Base-by-base conservation (phyloP, 805 yeast species). In the Candida caryicola region DNA sequence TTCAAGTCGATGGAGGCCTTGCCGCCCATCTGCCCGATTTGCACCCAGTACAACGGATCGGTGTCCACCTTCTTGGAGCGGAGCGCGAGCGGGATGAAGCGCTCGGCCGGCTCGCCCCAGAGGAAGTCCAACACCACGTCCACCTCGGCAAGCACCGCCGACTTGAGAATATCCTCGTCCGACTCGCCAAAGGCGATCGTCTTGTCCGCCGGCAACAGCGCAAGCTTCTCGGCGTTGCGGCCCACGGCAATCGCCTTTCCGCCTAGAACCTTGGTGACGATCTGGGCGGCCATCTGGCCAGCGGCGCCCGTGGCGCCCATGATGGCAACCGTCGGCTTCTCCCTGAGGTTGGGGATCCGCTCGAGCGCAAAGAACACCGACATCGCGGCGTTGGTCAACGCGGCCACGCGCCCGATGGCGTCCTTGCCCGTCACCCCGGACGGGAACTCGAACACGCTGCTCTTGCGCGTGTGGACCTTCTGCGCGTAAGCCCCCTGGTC, bases 101-200 rank as follows among this genome's bases (percentile, higher is more conserved):
- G 15, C 8, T 37, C 31, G 10, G 45, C 36, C 4, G 39, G 33
- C 5, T 27, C 17, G 9, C 47, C 47, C 29, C 40, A 37, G 6
- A 44, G n/a, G 13, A 30, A 38, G 28, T 44, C 47, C 17, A 44
- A 34, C 17, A 44, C 45, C 8, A 44, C 36, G 29, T 41, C 45
- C 8, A 36, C 41, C 3, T 32, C 44, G 10, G 17, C 17, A 3
- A 38, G 17, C 4, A 17, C 6, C 5, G 34, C 16, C 8, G 18
- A 10, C 5, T 34, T 13, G 10, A 15, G 29, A 23, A 34, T 9
- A 5, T 18, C 31, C 2, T 25, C 32, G 23, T 33, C 32, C 23
- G 13, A 17, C n/a, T 29, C 34, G 4, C 33, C 39, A 15, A 36
- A 25, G 5, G 36, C 9, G 4, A 33, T 37, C 5, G 36, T 25